A percentile compares a stretch with the other conserved stretches of the same genome.
phyloP scores from a whole-genome alignment of 345 rosid genomes.

The Rubroshorea leprosula region DNA sequence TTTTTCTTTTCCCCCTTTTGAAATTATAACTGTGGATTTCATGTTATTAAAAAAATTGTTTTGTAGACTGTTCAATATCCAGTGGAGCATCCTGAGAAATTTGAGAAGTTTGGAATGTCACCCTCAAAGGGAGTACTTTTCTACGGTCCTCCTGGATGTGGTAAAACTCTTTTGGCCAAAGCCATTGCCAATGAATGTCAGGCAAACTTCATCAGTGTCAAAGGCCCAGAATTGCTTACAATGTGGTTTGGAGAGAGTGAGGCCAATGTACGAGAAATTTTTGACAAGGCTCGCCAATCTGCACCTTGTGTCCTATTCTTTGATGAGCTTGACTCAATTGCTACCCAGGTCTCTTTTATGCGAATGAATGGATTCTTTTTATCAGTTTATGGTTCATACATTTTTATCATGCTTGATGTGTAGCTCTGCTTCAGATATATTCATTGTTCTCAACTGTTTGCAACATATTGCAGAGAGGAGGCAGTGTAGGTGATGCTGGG shows the following conservation, averaged over 20 bases:
- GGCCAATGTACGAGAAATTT: conserved; percentile 92
- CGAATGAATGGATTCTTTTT: neutral
- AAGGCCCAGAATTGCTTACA: conserved; percentile 93
- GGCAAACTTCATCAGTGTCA: conserved; percentile 91
- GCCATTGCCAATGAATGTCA: conserved; percentile 98
- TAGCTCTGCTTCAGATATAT: neutral
- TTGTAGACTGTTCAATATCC: conserved; percentile 95
- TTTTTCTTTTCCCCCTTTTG: neutral
- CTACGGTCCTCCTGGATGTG: conserved; percentile 98
- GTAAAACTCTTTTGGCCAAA: conserved; percentile 95
- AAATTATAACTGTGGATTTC: neutral
- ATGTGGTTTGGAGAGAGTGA: conserved; percentile 99
- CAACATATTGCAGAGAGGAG: conserved; percentile 59
- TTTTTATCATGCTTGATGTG: neutral
- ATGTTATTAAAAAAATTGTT: neutral
- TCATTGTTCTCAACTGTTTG: neutral
- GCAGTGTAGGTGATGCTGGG: conserved; percentile 88
- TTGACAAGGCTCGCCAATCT: conserved; percentile 92
- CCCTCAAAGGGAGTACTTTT: conserved; percentile 95
- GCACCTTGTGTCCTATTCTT: conserved; percentile 95
- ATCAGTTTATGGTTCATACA: neutral
- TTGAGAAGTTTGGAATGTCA: conserved; percentile 95
- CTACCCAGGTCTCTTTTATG: conserved; percentile 58
- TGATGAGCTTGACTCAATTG: conserved; percentile 95
- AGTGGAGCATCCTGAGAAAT: conserved; percentile 97